Conservation (phyloP, 176 grass and related monocot genomes). For the Eleusine indica region DNA sequence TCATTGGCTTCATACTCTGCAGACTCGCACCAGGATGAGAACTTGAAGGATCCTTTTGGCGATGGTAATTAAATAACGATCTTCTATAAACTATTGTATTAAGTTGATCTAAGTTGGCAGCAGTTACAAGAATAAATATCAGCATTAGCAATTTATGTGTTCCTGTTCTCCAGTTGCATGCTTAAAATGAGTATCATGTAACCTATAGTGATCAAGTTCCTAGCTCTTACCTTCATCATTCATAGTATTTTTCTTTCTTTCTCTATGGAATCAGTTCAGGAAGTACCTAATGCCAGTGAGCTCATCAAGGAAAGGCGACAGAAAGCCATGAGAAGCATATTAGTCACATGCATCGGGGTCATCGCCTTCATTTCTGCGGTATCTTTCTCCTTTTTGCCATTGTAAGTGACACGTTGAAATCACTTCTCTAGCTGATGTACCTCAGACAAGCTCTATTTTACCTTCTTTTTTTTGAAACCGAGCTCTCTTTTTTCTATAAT, state of each 20-base stretch:
- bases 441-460: neutral
- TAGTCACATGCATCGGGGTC: constrained; percentile 53
- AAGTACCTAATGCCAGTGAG: constrained; percentile 33
- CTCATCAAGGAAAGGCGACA: constrained; percentile 50
- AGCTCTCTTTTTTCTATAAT: neutral
- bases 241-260: neutral
- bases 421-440: neutral
- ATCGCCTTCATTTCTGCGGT: constrained; percentile 49
- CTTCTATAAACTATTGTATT: neutral
- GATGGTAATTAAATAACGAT: constrained; percentile 30
- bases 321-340: constrained; percentile 62
- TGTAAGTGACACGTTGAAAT: constrained; percentile 52
- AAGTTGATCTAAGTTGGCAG: neutral
- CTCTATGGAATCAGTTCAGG: constrained; percentile 19
- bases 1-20: constrained; percentile 39
- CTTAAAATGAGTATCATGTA: neutral
- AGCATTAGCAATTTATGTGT: neutral
- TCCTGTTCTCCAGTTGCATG: neutral
- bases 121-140: neutral
- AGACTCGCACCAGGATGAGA: constrained; percentile 23
- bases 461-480: neutral
- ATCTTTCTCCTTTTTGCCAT: constrained; percentile 62
- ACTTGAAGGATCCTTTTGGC: constrained; percentile 27
- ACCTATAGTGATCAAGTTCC: neutral
- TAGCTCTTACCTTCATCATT: constrained; percentile 12